Evolutionary conservation across 345 rosid species (phyloP).

Genomic region (Hypericum perforatum): DNA sequence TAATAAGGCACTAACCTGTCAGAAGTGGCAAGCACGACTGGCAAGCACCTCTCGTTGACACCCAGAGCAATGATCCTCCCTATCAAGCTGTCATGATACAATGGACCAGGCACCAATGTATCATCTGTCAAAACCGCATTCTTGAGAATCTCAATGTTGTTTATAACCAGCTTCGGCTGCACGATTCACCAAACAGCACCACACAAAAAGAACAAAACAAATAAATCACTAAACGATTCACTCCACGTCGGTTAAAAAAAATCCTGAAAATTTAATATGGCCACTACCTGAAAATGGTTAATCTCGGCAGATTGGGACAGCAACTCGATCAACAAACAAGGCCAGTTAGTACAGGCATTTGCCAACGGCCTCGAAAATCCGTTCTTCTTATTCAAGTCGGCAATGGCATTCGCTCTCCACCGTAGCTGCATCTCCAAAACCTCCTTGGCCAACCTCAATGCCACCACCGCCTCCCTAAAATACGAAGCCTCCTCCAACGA

Average conservation of each 20-base stretch:
- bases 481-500: constrained; percentile 71
- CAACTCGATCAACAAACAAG: constrained; percentile 78
- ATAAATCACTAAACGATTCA: neutral
- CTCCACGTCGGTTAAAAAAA: neutral
- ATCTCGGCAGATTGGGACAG: constrained; percentile 85
- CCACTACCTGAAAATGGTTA: constrained; percentile 69
- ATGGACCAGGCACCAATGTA: constrained; percentile 42
- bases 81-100: constrained; percentile 86
- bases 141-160: constrained; percentile 79
- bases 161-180: constrained; percentile 96
- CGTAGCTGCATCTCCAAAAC: constrained; percentile 49
- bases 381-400: constrained; percentile 58
- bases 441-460: constrained; percentile 78
- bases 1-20: constrained; percentile 53
- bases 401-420: constrained; percentile 82
- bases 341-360: constrained; percentile 86
- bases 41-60: constrained; percentile 72
- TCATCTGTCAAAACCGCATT: constrained; percentile 59
- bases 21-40: constrained; percentile 70
- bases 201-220: constrained; percentile 6
- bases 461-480: constrained; percentile 59
- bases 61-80: constrained; percentile 86
- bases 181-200: constrained; percentile 17
- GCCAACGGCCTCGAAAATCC: constrained; percentile 78
- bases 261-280: neutral